Percentiles rank a stretch among this genome's conserved stretches.
These are phyloP conservation scores for Rosa hybrid DNA, from an alignment of 331 rosid genomes.

Conservation along the genomic window DNA sequence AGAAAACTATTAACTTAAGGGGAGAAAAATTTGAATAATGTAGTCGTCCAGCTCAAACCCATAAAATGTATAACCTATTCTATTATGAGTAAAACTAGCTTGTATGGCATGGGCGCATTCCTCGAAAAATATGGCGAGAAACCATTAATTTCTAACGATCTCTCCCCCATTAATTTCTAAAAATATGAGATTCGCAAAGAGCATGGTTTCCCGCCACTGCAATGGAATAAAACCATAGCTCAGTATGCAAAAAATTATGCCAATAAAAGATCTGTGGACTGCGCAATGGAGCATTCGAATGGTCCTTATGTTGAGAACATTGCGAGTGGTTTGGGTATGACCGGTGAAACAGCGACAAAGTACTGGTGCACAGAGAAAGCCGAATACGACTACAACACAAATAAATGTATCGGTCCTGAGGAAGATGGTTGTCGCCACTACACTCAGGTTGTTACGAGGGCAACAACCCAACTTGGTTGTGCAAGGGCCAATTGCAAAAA, in stretches of 20 bases:
- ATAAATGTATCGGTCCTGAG: conserved; percentile 7
- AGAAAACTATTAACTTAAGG: too few species aligned
- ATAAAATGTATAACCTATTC: too few species aligned
- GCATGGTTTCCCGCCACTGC: not conserved
- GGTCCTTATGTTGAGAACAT: conserved; percentile 25
- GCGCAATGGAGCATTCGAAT: conserved; percentile 20
- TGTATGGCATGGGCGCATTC: too few species aligned
- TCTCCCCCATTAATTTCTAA: too few species aligned
- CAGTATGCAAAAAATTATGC: conserved; percentile 23
- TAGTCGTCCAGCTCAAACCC: too few species aligned
- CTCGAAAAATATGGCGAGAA: too few species aligned
- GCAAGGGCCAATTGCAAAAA: conserved; percentile 34
- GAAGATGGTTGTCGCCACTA: conserved; percentile 27
- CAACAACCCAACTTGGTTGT: conserved; percentile 27
- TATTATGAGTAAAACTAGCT: too few species aligned
- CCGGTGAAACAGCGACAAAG: conserved; percentile 9
- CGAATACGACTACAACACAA: conserved; percentile 2
- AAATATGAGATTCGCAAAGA: not conserved
- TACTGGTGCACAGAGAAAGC: conserved; percentile 29
- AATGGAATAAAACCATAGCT: conserved; percentile 10
- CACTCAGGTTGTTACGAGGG: conserved; percentile 26
- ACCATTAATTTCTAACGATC: too few species aligned
- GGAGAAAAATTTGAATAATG: too few species aligned
- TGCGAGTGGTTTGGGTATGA: not conserved
- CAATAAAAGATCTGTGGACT: not conserved